Conservation (phyloP, 306 rosid species). For the Trichosanthes cucumerina region DNA sequence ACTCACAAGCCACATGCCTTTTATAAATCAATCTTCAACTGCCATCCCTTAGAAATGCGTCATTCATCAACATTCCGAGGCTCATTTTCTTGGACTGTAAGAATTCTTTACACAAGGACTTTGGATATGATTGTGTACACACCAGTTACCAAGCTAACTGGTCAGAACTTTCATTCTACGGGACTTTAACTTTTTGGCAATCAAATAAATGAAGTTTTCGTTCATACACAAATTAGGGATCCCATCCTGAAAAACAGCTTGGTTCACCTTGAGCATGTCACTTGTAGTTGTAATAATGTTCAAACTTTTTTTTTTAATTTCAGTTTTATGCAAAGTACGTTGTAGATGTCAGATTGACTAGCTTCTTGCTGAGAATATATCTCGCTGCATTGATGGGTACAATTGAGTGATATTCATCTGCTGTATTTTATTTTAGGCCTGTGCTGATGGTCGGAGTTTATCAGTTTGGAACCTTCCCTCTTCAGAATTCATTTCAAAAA, state of each 20-base stretch:
- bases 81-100: not conserved
- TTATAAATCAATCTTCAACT: not conserved
- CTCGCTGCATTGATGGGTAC: slow-evolving; percentile 4
- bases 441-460: slow-evolving; percentile 64
- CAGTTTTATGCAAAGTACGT: not conserved
- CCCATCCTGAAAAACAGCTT: not conserved
- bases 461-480: slow-evolving; percentile 93
- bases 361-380: not conserved
- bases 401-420: slow-evolving; percentile 7
- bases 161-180: not conserved
- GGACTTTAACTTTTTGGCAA: not conserved
- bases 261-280: not conserved
- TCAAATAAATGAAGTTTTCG: not conserved
- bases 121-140: not conserved
- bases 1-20: not conserved
- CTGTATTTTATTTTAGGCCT: slow-evolving; percentile 44
- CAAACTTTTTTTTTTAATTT: not conserved
- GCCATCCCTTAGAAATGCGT: not conserved
- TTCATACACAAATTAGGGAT: not conserved
- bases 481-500: slow-evolving; percentile 57
- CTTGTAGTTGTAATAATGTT: not conserved
- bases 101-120: not conserved
- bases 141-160: not conserved
- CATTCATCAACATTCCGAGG: not conserved
- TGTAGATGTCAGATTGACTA: not conserved